phyloP scores from a whole-genome alignment of 331 rosid species.

The Rhamnella rubrinervis region DNA sequence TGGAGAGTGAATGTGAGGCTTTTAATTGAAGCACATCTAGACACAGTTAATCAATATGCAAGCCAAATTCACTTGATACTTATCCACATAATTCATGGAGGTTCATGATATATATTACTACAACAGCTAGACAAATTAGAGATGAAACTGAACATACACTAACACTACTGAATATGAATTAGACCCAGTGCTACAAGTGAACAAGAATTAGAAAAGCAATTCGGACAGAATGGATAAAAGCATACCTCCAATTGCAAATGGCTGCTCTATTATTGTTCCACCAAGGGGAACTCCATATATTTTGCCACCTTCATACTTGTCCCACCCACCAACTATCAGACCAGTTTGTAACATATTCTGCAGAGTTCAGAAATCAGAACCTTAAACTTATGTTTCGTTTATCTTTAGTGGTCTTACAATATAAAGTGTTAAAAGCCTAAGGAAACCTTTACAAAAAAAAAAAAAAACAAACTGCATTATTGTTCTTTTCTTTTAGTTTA shows the following conservation, averaged over 20 bases:
- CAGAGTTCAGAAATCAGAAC: slow-evolving; percentile 27
- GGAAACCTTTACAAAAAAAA: not conserved
- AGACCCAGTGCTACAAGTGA: not conserved
- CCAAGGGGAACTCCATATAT: slow-evolving; percentile 88
- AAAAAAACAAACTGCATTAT: not conserved
- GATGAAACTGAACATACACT: not conserved
- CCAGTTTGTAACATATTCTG: slow-evolving; percentile 90
- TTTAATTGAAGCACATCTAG: slow-evolving; percentile 7
- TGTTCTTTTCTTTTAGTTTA: no score
- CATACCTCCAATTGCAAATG: slow-evolving; percentile 92
- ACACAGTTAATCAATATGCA: not conserved
- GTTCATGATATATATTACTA: not conserved
- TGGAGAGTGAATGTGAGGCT: not conserved
- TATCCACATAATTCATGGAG: not conserved
- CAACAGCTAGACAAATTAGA: not conserved
- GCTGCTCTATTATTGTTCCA: slow-evolving; percentile 85
- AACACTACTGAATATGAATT: not conserved
- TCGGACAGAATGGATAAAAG: not conserved
- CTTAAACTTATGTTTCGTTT: not conserved
- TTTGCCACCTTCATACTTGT: slow-evolving; percentile 92
- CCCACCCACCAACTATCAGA: slow-evolving; percentile 94
- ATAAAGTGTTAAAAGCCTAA: no score
- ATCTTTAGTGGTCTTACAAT: no score
- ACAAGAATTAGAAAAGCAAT: not conserved
- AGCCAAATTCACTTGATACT: not conserved